Base-by-base conservation (phyloP, 1,284 basidiomycete genomes). In the Ustilago cynodontis region DNA sequence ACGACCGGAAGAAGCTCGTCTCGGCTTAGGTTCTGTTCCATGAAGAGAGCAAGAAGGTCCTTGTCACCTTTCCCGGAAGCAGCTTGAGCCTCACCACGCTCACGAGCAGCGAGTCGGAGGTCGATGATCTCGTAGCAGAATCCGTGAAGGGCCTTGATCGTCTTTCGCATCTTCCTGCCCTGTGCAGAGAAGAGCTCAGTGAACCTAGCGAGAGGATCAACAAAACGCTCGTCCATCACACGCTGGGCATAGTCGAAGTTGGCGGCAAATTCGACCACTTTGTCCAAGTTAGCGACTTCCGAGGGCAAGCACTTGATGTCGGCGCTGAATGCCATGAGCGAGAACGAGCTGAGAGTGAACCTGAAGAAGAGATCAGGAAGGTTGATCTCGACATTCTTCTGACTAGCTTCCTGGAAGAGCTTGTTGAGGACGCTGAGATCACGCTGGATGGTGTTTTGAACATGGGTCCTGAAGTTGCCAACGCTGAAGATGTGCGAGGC, bases 31-130 rank as follows among this genome's bases (percentile, higher is more conserved):
- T 69, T 72, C 60, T 88, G 87, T 22, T 87, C 84, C 62, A 87
- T 82, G 80, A 89, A 89, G 55, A 87, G 86, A 22, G 88, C 88
- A 18, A 87, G 85, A 37, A 82, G 66, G 28, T 82, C 81, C 68
- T 81, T 81, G 60, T 71, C 74, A 24, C 78, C 78, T 57, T 72
- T 71, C 2, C 65, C 69, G 2, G 65, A 65, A 9, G 62, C 69
- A 14, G 73, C 73, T n/a, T 65, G 65, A 2, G 65, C 69, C 24
- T 71, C 61, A n/a, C 71, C 71, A 2, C 64, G 31, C 5, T 59
- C 63, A 37, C 71, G 70, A 20, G 64, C 66, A 11, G 51, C 65
- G 10, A 81, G 63, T 16, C 79, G 62, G 29, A 77, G 64, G 49
- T 79, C 71, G 35, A 81, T 74, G 63, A 81, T 79, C 58, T 72